Conservation (phyloP, 2,329 filamentous ascomycete species). For the Penicillium brevicompactum region DNA sequence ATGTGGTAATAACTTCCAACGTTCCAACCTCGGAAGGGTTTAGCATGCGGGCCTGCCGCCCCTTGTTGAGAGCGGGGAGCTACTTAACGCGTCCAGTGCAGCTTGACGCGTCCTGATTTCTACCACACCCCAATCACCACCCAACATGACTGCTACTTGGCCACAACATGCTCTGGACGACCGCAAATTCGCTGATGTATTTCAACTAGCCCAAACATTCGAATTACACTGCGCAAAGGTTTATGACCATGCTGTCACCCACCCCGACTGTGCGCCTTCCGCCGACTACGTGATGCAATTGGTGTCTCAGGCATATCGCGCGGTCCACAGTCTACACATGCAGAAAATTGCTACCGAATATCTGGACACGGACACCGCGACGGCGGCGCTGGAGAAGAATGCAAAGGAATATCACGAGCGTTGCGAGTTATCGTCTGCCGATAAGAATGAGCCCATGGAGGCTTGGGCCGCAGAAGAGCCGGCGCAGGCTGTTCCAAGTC, state of each 20-base stretch:
- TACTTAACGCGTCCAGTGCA: not conserved
- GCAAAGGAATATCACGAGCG: constrained; percentile 5
- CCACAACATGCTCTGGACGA: constrained; percentile 4
- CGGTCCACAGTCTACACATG: constrained; percentile 15
- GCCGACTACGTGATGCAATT: constrained; percentile 12
- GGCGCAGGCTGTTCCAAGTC: not conserved
- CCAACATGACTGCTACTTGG: constrained; percentile 2
- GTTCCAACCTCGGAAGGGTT: no score
- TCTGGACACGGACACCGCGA: constrained; percentile 6
- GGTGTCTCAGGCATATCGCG: constrained; percentile 13
- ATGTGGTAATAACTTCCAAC: no score
- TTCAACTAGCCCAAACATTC: constrained; percentile 7
- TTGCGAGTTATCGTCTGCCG: not conserved
- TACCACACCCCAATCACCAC: not conserved
- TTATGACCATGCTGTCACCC: constrained; percentile 7
- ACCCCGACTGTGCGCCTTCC: constrained; percentile 5
- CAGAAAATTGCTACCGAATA: constrained; percentile 8
- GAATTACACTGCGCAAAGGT: constrained; percentile 14
- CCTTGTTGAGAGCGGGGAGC: not conserved
- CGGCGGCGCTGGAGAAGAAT: constrained; percentile 8
- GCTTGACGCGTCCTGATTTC: not conserved
- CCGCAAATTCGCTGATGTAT: constrained; percentile 4
- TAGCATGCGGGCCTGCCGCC: not conserved
- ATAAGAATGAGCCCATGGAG: not conserved
- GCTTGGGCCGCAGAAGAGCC: not conserved